Percentiles rank a stretch among this genome's conserved stretches.
phyloP scores from a whole-genome alignment of 768 basidiomycete species.

The Leccinum broughii region DNA sequence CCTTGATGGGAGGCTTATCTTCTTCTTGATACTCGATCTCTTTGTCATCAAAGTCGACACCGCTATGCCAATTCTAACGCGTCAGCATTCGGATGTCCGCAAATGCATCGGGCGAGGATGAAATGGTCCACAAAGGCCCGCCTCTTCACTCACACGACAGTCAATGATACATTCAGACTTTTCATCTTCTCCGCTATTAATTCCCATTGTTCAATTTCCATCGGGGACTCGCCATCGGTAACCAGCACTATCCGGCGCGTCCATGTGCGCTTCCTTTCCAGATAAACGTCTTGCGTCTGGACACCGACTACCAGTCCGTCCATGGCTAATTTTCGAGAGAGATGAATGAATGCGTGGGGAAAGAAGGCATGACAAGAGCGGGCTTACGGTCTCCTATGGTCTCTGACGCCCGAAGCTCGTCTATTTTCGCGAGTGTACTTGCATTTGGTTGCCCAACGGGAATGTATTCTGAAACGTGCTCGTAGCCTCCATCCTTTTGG shows the following conservation, averaged over 20 bases:
- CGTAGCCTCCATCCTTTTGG: conserved; percentile 64
- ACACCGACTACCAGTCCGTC: conserved; percentile 87
- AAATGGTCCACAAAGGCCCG: background rate
- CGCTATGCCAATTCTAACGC: conserved; percentile 45
- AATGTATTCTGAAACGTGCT: conserved; percentile 70
- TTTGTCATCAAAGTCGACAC: conserved; percentile 85
- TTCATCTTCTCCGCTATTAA: conserved; percentile 66
- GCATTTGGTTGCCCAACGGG: conserved; percentile 67
- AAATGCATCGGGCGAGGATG: background rate
- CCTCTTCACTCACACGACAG: conserved; percentile 61
- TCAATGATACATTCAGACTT: conserved; percentile 53
- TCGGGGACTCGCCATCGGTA: conserved; percentile 81
- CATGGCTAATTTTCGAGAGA: conserved; percentile 51
- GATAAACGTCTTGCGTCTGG: conserved; percentile 70
- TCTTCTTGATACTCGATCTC: conserved; percentile 62
- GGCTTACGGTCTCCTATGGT: conserved; percentile 65
- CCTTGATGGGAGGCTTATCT: conserved; percentile 74
- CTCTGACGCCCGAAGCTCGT: conserved; percentile 55
- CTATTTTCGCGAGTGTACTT: conserved; percentile 63
- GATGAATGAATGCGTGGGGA: background rate
- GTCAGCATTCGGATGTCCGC: conserved; percentile 8
- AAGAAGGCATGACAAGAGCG: background rate
- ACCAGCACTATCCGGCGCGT: conserved; percentile 79
- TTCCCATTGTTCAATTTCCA: conserved; percentile 78
- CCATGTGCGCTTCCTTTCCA: conserved; percentile 77